Evolutionary conservation across 1,139 yeast species (phyloP), one percentile per base, ranked within the genome.

Genomic region (Casaregolazyma lundiana): DNA sequence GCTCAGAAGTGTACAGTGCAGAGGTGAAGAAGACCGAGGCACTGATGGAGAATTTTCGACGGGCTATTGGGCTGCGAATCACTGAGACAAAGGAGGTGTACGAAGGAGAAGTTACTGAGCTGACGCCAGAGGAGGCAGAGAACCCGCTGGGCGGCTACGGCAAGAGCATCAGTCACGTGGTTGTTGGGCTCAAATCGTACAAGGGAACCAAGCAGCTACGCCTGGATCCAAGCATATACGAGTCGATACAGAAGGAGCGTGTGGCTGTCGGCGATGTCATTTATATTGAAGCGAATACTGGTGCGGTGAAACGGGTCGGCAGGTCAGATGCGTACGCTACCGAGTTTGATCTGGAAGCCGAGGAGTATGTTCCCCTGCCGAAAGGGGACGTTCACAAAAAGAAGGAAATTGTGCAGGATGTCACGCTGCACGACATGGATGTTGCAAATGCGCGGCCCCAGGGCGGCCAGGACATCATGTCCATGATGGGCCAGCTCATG

Each of bases 381-480:
- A 92, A 92, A 70, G 98, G 98, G 42, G 99, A 92, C 66, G 97
- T 92, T 34, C 98, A 94, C 71, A 94, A 94, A 69, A 92, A 90
- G 77, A 92, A 92, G 68, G 98, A 92, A 68, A 89, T 92, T 58
- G 96, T 94, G 16, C 99, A 92, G 68, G 98, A 92, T 63, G 96
- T 92, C 41, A 88, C 98, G 1, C 76, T 92, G 57, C 97, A 94
- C 64, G 99, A 92, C 64, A 73, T 92, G 62, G 99, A 92, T 68
- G 84, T 88, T 43, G 98, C 98, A 44, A 92, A 92, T 63, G 90
- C 98, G 1, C 80, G 90, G 61, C 98, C 99, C 11, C 97, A 92
- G 69, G 98, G 98, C 55, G 98, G 98, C 26, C 98, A 94, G 69
- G 98, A 92, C 64, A 95, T 94, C 44, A 77, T 92, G 63, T 88